Evolutionary conservation across 2,329 filamentous ascomycete genomes (phyloP).

Genomic region (Aspergillus proliferans): DNA sequence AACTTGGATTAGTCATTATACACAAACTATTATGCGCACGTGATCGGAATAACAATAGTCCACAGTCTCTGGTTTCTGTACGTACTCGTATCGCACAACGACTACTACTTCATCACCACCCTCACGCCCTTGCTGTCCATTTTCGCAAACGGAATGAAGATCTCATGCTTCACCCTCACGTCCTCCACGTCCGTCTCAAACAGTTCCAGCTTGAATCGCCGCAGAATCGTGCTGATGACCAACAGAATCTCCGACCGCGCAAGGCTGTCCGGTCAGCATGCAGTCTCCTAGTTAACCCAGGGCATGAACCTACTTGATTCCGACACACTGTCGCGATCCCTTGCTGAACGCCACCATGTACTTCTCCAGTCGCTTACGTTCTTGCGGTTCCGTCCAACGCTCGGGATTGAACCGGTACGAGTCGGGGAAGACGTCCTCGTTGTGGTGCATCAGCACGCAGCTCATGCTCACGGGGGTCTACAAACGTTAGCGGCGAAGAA

Average conservation of each 20-base stretch:
- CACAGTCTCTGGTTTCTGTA: not conserved
- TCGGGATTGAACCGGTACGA: conserved; percentile 31
- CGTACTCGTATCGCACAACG: not conserved
- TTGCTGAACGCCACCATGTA: conserved; percentile 36
- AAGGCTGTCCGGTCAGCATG: conserved; percentile 14
- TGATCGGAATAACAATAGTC: not conserved
- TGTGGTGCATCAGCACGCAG: conserved; percentile 28
- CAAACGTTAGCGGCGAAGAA: not conserved
- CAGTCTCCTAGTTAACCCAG: not conserved
- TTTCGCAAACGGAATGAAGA: conserved; percentile 13
- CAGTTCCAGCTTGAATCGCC: conserved; percentile 25
- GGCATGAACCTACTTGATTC: conserved; percentile 32
- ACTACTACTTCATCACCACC: conserved; percentile 8
- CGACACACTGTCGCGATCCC: conserved; percentile 42
- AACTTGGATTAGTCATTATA: not conserved
- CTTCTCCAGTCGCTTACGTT: conserved; percentile 27
- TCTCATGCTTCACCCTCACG: conserved; percentile 20
- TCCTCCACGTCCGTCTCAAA: conserved; percentile 28
- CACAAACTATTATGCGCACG: not conserved
- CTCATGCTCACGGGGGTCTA: conserved; percentile 35
- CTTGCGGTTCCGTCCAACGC: conserved; percentile 28
- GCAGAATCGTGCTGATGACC: conserved; percentile 22
- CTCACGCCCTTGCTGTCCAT: conserved; percentile 15
- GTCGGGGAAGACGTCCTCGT: conserved; percentile 33
- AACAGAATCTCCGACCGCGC: conserved; percentile 29